A percentile compares a stretch with the other conserved stretches of the same genome.
Conservation (phyloP, 495 filamentous ascomycete genomes). For the Tuber indicum region DNA sequence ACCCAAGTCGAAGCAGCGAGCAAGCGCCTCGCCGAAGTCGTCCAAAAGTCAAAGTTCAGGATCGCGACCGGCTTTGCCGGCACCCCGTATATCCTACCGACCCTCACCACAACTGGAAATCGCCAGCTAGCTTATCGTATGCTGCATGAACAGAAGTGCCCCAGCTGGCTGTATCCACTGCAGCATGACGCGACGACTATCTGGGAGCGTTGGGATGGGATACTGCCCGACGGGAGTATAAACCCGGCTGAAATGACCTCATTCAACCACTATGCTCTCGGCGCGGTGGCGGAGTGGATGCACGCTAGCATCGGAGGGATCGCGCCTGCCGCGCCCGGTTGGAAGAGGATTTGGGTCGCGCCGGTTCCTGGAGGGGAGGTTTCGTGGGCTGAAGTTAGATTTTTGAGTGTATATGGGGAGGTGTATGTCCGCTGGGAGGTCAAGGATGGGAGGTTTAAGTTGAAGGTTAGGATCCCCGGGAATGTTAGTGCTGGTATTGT, state of each 20-base stretch:
- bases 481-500: background rate
- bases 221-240: constrained; percentile 48
- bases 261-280: constrained; percentile 53
- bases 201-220: constrained; percentile 55
- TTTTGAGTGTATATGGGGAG: constrained; percentile 39
- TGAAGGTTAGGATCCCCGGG: constrained; percentile 14
- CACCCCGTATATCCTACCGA: constrained; percentile 49
- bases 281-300: constrained; percentile 45
- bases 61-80: constrained; percentile 54
- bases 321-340: constrained; percentile 41
- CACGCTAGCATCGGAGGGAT: constrained; percentile 42
- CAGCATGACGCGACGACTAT: constrained; percentile 51
- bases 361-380: constrained; percentile 41
- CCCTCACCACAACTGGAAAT: constrained; percentile 44
- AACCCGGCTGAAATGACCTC: constrained; percentile 53
- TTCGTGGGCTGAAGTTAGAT: constrained; percentile 38
- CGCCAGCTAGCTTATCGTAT: constrained; percentile 43
- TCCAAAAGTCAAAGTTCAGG: constrained; percentile 45
- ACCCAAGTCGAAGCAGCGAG: constrained; percentile 43
- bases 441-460: constrained; percentile 32
- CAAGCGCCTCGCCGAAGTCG: constrained; percentile 43
- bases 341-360: constrained; percentile 41
- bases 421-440: constrained; percentile 36
- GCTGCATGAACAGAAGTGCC: constrained; percentile 44
- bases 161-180: constrained; percentile 52